These are phyloP conservation scores for Cordia subcordata DNA, from an alignment of 257 asterid species.

Conservation along the genomic window DNA sequence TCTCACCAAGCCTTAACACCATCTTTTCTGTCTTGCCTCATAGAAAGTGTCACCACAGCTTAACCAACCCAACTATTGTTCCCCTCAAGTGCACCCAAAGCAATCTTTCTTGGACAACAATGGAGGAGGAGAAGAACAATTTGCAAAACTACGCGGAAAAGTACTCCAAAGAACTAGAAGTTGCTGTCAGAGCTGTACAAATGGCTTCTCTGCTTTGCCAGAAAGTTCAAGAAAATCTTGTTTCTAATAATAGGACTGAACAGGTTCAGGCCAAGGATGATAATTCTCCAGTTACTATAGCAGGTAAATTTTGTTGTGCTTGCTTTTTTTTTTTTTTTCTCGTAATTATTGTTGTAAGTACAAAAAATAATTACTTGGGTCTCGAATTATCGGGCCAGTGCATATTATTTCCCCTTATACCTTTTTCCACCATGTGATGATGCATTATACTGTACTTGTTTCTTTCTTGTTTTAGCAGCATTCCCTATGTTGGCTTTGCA, in stretches of 20 bases:
- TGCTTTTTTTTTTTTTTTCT: too few species aligned
- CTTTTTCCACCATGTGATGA: too few species aligned
- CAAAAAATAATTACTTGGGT: too few species aligned
- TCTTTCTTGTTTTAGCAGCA: too few species aligned
- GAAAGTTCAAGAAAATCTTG: conserved; percentile 45
- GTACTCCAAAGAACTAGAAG: conserved; percentile 44
- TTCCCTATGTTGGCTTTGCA: not conserved
- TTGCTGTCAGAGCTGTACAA: conserved; percentile 83
- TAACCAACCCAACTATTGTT: conserved; percentile 12
- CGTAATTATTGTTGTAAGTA: too few species aligned
- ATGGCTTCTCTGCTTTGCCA: conserved; percentile 70
- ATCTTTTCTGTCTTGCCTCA: not conserved
- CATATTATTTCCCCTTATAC: too few species aligned
- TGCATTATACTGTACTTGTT: not conserved
- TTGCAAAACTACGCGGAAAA: conserved; percentile 18
- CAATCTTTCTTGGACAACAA: conserved; percentile 21
- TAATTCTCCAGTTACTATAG: conserved; percentile 72
- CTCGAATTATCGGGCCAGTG: too few species aligned
- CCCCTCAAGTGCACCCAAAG: conserved; percentile 14
- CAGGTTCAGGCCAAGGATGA: conserved; percentile 65
- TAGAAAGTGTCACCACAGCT: conserved; percentile 6
- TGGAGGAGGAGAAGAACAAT: conserved; percentile 22
- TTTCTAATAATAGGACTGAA: conserved; percentile 19
- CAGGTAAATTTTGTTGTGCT: conserved; percentile 46
- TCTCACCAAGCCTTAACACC: conserved; percentile 6